phyloP scores from a whole-genome alignment of 2,329 filamentous ascomycete species.

The Lecanicillium sp. region DNA sequence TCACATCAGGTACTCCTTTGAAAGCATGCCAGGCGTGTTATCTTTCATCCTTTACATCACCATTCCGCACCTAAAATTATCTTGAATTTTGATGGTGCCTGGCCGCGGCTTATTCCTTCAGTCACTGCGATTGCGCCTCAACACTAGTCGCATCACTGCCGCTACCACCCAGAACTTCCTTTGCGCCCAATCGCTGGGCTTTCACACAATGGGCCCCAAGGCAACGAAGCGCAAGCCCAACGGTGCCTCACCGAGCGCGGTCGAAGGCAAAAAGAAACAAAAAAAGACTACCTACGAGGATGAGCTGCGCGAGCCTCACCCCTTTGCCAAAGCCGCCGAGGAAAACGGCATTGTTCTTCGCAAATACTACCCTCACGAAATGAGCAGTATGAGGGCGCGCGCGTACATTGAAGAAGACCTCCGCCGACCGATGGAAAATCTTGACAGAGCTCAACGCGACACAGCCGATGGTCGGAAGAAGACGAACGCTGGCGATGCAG shows the following conservation, averaged over 20 bases:
- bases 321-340: slow-evolving; percentile 36
- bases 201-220: slow-evolving; percentile 19
- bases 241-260: slow-evolving; percentile 11
- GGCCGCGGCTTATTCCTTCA: background rate
- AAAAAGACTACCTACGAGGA: slow-evolving; percentile 22
- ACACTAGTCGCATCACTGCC: background rate
- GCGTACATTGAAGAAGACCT: slow-evolving; percentile 66
- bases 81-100: background rate
- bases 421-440: slow-evolving; percentile 63
- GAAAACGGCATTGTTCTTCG: slow-evolving; percentile 58
- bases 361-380: slow-evolving; percentile 77
- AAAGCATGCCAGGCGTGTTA: too few relatives aligned
- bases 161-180: background rate
- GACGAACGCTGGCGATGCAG: slow-evolving; percentile 34
- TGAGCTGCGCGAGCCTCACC: slow-evolving; percentile 37
- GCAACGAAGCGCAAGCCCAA: slow-evolving; percentile 18
- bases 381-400: slow-evolving; percentile 70
- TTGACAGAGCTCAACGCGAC: slow-evolving; percentile 50
- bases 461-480: slow-evolving; percentile 37
- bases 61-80: background rate
- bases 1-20: too few relatives aligned
- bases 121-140: too few relatives aligned
- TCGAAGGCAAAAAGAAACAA: slow-evolving; percentile 22
- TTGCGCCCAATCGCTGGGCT: background rate
- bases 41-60: background rate